Evolutionary conservation across 1,284 basidiomycete genomes (phyloP), one percentile per base, ranked within the genome.

Genomic region (Marasmius sp.): DNA sequence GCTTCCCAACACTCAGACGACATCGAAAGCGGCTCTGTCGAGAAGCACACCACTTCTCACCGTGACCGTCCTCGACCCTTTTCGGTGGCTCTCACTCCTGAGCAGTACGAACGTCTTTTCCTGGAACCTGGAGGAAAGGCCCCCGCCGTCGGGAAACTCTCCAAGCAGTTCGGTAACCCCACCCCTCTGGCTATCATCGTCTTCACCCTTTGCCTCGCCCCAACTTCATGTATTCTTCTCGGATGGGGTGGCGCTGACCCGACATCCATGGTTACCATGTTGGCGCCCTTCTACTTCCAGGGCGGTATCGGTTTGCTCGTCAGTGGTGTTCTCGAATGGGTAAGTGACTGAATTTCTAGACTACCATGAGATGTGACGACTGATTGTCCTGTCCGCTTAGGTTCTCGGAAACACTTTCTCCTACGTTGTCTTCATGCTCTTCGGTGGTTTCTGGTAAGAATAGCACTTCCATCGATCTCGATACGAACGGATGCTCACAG

Each of bases 381-480:
- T 20, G 11, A 20, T n/a, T 20, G 3, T 11, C 18, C 11, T 39
- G 8, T 22, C 37, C 27, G 5, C 12, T 50, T 59, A 69, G 68
- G 63, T 68, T 37, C 57, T 69, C 34, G 68, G 68, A 12, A 69
- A 69, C 49, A 69, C 68, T 14, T 68, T 69, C 60, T 62, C 68
- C 10, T 68, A 61, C 57, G 64, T 68, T 16, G 68, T 69, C 22
- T 66, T 66, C 55, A 57, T 63, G 8, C 64, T 60, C 2, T 69
- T 69, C 27, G 68, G 67, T 4, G 67, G 65, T 34, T 67, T 67
- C 53, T 69, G 68, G 68, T 67, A 12, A 22, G 65, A 53, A 2
- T 14, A 34, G 4, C 22, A 14, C 27, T 54, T 38, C 20, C 36
- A 14, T n/a, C 45, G 2, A n/a, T n/a, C 45, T 27, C 27, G 27